Conservation (phyloP, 2,329 filamentous ascomycete species). For the Hymenoscyphus infarciens region DNA sequence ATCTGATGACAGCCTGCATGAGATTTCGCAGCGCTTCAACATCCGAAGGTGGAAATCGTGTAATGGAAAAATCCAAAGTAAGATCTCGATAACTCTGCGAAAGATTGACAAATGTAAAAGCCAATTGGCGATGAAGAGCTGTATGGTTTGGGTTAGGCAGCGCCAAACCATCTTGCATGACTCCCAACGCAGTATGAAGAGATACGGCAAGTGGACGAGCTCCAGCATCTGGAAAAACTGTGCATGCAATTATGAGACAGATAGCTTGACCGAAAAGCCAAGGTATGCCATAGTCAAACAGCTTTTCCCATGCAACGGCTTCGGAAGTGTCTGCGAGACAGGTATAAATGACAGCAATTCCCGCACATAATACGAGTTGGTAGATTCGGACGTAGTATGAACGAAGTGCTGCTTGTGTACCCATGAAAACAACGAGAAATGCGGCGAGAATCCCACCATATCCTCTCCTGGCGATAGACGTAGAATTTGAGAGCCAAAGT, state of each 20-base stretch:
- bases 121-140: conserved; percentile 43
- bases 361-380: conserved; percentile 52
- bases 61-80: conserved; percentile 53
- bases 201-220: conserved; percentile 48
- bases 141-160: conserved; percentile 38
- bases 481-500: conserved; percentile 51
- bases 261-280: conserved; percentile 55
- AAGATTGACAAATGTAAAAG: conserved; percentile 51
- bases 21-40: conserved; percentile 49
- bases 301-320: conserved; percentile 46
- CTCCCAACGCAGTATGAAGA: conserved; percentile 45
- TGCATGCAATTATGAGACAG: conserved; percentile 45
- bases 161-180: conserved; percentile 43
- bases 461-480: conserved; percentile 42
- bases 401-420: conserved; percentile 48
- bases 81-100: conserved; percentile 55
- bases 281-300: conserved; percentile 51
- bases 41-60: conserved; percentile 49
- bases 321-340: conserved; percentile 48
- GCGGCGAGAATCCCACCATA: conserved; percentile 53
- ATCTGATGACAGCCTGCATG: conserved; percentile 52
- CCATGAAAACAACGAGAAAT: conserved; percentile 53
- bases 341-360: conserved; percentile 52
- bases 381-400: conserved; percentile 55
- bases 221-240: conserved; percentile 53